phyloP scores from a whole-genome alignment of 2,329 filamentous ascomycete species.

The Neurospora sp. region DNA sequence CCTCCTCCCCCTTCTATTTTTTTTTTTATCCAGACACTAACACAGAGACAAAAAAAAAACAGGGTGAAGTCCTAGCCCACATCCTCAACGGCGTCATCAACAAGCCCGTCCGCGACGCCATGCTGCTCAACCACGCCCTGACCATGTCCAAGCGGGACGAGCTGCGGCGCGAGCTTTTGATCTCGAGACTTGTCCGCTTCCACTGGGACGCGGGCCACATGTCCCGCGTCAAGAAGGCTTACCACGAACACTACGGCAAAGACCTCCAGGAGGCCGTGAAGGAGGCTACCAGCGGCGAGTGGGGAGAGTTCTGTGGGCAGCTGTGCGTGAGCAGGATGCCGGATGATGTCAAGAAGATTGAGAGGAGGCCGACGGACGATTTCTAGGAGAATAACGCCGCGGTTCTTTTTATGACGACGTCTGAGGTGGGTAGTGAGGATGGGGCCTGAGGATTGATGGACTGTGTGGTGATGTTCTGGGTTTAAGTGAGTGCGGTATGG shows the following conservation, averaged over 20 bases:
- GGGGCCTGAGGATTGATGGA: not conserved
- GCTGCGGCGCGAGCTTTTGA: slow-evolving; percentile 74
- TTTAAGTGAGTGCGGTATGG: not conserved
- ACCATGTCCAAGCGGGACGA: slow-evolving; percentile 60
- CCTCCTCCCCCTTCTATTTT: not conserved
- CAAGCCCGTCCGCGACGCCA: slow-evolving; percentile 81
- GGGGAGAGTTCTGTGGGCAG: slow-evolving; percentile 65
- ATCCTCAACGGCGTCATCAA: slow-evolving; percentile 97
- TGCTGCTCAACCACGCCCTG: slow-evolving; percentile 84
- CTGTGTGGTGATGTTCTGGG: not conserved
- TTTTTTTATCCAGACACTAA: not conserved
- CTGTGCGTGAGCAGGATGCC: slow-evolving; percentile 55
- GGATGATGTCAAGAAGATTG: slow-evolving; percentile 45
- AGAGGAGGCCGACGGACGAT: slow-evolving; percentile 23
- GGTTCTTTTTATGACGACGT: not conserved
- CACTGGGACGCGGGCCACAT: slow-evolving; percentile 89
- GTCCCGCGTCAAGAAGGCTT: slow-evolving; percentile 68
- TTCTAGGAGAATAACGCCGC: slow-evolving; percentile 2
- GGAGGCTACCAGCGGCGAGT: slow-evolving; percentile 66
- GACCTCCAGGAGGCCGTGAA: slow-evolving; percentile 69
- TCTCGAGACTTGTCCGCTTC: slow-evolving; percentile 75
- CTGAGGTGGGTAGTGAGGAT: not conserved
- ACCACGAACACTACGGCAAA: slow-evolving; percentile 63
- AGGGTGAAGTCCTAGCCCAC: slow-evolving; percentile 92
- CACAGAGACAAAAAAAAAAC: slow-evolving; percentile 6